Evolutionary conservation across 305 asterid species (phyloP).

Genomic region (Stenogyne calaminthoides): DNA sequence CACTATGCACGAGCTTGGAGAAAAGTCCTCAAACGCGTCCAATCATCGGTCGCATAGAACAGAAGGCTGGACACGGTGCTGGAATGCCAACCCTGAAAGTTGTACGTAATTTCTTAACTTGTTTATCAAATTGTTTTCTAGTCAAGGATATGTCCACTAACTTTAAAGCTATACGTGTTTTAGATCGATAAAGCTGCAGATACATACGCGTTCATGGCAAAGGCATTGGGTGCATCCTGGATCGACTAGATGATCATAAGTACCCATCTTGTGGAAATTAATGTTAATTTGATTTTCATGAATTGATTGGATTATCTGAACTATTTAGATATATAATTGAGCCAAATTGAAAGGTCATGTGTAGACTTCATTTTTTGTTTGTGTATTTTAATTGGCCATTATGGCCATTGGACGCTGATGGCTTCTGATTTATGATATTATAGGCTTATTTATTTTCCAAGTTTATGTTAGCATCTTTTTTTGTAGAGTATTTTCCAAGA

Average conservation of each 20-base stretch:
- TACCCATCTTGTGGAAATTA: not conserved
- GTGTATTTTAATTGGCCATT: no score
- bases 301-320: not conserved
- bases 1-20: constrained; percentile 68
- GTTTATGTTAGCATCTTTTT: no score
- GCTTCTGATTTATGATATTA: no score
- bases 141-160: not conserved
- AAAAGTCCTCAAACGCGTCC: constrained; percentile 81
- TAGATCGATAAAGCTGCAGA: constrained; percentile 85
- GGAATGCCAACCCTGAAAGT: constrained; percentile 85
- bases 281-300: no score
- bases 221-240: constrained; percentile 70
- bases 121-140: not conserved
- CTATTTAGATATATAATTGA: no score
- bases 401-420: no score
- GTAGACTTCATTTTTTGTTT: no score
- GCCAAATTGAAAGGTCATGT: no score
- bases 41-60: constrained; percentile 75
- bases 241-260: constrained; percentile 38
- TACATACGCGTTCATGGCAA: constrained; percentile 78
- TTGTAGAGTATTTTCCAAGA: no score
- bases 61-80: constrained; percentile 89
- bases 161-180: not conserved
- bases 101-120: constrained; percentile 35
- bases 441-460: no score